Percentiles rank a stretch among this genome's conserved stretches.
Conservation (phyloP, 148 eudicot species). For the Vaccinium myrtillus region DNA sequence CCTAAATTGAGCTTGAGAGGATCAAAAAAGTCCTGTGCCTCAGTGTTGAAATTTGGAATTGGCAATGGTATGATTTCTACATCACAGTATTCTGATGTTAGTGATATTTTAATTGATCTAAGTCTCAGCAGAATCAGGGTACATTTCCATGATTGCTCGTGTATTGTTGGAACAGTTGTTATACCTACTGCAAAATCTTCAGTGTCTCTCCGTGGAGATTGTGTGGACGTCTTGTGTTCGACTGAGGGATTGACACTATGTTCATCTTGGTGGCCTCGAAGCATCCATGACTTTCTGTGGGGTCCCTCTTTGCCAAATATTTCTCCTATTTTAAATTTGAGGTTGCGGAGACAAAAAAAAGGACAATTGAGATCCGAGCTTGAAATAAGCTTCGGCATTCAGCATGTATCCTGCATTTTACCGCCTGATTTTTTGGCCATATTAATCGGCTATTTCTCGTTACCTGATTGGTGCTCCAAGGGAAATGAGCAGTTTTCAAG, state of each 20-base stretch:
- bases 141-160: conserved; percentile 84
- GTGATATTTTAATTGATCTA: conserved; percentile 34
- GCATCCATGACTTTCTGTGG: conserved; percentile 61
- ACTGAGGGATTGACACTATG: conserved; percentile 57
- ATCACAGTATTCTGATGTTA: conserved; percentile 13
- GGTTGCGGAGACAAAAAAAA: conserved; percentile 39
- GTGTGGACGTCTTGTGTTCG: conserved; percentile 64
- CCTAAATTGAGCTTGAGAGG: conserved; percentile 22
- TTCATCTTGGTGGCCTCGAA: conserved; percentile 58
- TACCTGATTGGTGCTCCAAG: conserved; percentile 61
- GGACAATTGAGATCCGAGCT: conserved; percentile 34
- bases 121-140: conserved; percentile 41
- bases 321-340: conserved; percentile 65
- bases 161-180: conserved; percentile 52
- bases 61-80: conserved; percentile 24
- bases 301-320: conserved; percentile 52
- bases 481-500: conserved; percentile 21
- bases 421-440: conserved; percentile 74
- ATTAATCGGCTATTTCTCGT: conserved; percentile 77
- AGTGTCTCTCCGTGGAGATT: conserved; percentile 34
- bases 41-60: conserved; percentile 8
- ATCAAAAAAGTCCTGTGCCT: conserved; percentile 18
- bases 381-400: conserved; percentile 64
- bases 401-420: conserved; percentile 77
- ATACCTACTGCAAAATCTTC: conserved; percentile 58